Base-by-base conservation (phyloP, 305 asterid genomes). In the Solanum chacoense region DNA sequence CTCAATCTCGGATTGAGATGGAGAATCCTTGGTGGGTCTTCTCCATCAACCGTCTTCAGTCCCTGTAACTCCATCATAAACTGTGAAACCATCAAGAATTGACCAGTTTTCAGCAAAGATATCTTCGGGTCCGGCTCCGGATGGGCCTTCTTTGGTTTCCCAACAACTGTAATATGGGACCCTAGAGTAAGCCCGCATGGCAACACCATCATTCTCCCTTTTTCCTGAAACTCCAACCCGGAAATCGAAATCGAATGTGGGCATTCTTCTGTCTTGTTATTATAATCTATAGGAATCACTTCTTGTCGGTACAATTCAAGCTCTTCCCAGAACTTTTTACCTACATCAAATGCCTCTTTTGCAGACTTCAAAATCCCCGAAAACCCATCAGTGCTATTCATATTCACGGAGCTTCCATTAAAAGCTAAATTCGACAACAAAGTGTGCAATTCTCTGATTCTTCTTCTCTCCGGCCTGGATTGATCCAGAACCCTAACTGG, bases 181-280 rank as follows among this genome's bases (percentile, higher is more conserved):
- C 99, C 99, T 78, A 97, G 89, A 6, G 98, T 95, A 89, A 97
- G 90, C 88, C 99, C 99, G 90, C 99, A 97, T 2, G 99, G 99
- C 91, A 97, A 88, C 88, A 94, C 94, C 93, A 96, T 91, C 89
- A 97, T 65, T 67, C 87, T 89, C 88, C 93, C 93, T 73, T 95
- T 94, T 72, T 81, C 93, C 73, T 89, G 75, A 50, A 96, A 96
- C 26, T 94, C 94, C 11, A 85, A 93, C 72, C 98, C 98, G 1
- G 94, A 85, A 13, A 92, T 89, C 14, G 94, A 86, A 72, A 96
- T 88, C 28, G 99, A 95, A 90, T 94, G 94, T 7, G 96, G 98
- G 92, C 99, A 97, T 34, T 92, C 90, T 65, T 88, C 95, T 0
- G 93, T 89, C 67, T 91, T 91, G 74, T 88, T 86, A 67, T 85